Percentiles rank a stretch among this genome's conserved stretches.
These are phyloP conservation scores for Diaporthe australafricana DNA, from an alignment of 2,329 filamentous ascomycete genomes.

Conservation along the genomic window DNA sequence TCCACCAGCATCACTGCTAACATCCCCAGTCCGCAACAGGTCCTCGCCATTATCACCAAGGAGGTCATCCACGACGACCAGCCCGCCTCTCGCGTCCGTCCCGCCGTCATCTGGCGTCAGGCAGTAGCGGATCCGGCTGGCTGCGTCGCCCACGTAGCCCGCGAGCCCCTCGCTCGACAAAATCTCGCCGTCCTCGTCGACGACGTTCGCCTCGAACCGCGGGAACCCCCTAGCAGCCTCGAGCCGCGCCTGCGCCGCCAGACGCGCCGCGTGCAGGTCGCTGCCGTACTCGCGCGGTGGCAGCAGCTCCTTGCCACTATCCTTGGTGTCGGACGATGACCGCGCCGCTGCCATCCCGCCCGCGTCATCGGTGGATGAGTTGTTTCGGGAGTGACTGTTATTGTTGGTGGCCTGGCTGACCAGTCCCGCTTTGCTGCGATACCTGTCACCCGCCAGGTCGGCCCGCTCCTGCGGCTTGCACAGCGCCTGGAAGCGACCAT, in stretches of 20 bases:
- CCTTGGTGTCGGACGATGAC: conserved; percentile 25
- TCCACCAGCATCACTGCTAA: conserved; percentile 26
- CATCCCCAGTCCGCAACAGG: conserved; percentile 39
- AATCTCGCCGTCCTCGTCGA: conserved; percentile 62
- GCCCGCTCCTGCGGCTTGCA: conserved; percentile 72
- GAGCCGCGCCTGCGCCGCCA: conserved; percentile 74
- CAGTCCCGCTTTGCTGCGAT: conserved; percentile 45
- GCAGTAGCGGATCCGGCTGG: conserved; percentile 70
- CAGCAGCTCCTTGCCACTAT: conserved; percentile 30
- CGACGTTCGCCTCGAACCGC: conserved; percentile 69
- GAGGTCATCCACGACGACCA: conserved; percentile 65
- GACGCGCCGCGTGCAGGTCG: conserved; percentile 64
- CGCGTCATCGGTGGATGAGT: background rate
- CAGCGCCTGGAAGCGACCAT: conserved; percentile 75
- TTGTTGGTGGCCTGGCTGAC: conserved; percentile 32
- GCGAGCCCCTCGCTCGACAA: conserved; percentile 66
- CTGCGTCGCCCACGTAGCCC: conserved; percentile 70
- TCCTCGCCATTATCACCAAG: conserved; percentile 60
- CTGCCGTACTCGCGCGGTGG: conserved; percentile 45
- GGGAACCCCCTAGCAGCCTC: conserved; percentile 66
- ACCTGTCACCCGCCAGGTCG: conserved; percentile 63
- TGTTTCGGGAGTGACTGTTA: background rate
- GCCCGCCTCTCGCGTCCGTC: conserved; percentile 66
- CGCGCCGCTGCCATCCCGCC: background rate
- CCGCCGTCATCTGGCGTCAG: conserved; percentile 68